Evolutionary conservation across 2,329 filamentous ascomycete genomes (phyloP), one percentile per base, ranked within the genome.

Genomic region (Venturia aucupariae): DNA sequence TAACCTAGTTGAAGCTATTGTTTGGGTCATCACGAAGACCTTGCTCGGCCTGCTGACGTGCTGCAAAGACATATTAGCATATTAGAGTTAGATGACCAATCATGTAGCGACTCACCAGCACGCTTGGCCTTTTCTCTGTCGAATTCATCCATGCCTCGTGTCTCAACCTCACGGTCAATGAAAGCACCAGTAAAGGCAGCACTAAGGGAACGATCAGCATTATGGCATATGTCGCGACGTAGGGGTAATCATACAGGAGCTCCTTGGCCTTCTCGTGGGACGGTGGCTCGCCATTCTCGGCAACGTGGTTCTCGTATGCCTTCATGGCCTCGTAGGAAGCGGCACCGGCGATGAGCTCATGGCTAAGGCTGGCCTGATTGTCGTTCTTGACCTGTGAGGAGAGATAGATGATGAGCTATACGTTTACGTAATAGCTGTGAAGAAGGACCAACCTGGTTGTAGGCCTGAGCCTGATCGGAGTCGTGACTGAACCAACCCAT

Each of bases 291-390:
- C 59, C 59, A 6, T 61, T 61, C n/a, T 61, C n/a, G 19, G 24
- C 35, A 10, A 38, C 30, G 35, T 61, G 59, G n/a, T 61, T 61
- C 17, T 61, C 59, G 38, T 61, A 61, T 8, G 59, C 59, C 59
- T 61, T 61, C 38, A 46, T 46, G 27, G 59, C 59, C 59, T 61
- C 59, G 35, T 61, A 61, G 15, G 59, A 41, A 27, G 59, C 59
- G 15, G 59, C 59, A 42, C 59, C 59, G 15, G 59, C 59, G 42
- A 61, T 61, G 38, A 61, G 59, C 59, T 61, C 59, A 32, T 61
- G 59, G 51, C 51, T 57, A 22, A 57, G 19, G 27, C 51, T 57
- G 30, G 51, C 51, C 24, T 57, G 30, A 15, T 57, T 57, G 30
- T 57, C 27, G 30, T 17, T 22, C 30, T 57, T 32, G 51, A n/a